Conservation (phyloP, 441 rosid species). For the Pelargonium citronellum region DNA sequence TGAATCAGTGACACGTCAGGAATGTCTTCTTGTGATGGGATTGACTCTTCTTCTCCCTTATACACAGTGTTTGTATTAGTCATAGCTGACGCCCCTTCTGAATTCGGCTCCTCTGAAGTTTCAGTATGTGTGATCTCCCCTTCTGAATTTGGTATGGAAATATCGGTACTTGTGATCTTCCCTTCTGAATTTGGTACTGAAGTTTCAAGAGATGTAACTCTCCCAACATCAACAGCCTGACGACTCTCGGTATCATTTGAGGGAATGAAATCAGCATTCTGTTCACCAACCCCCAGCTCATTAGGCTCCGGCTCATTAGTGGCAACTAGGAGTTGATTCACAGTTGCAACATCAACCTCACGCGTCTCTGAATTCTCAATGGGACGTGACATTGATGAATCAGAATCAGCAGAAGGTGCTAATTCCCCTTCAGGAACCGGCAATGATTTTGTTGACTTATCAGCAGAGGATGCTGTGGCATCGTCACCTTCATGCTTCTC, state of each 20-base stretch:
- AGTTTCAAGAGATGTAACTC: slow-evolving; percentile 23
- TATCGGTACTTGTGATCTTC: slow-evolving; percentile 30
- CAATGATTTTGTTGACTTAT: slow-evolving; percentile 23
- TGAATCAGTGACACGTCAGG: slow-evolving; percentile 44
- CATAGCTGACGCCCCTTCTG: slow-evolving; percentile 26
- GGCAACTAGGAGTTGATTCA: slow-evolving; percentile 32
- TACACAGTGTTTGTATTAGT: slow-evolving; percentile 29
- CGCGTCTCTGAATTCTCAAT: slow-evolving; percentile 31
- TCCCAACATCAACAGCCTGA: slow-evolving; percentile 26
- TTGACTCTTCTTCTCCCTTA: slow-evolving; percentile 33
- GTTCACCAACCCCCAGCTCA: slow-evolving; percentile 27
- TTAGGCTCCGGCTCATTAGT: slow-evolving; percentile 24
- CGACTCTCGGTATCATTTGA: slow-evolving; percentile 32
- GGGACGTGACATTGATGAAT: slow-evolving; percentile 30
- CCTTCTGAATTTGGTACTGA: slow-evolving; percentile 32
- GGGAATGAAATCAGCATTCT: slow-evolving; percentile 25
- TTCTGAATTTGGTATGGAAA: slow-evolving; percentile 25
- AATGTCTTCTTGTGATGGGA: slow-evolving; percentile 33
- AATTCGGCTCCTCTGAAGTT: too few relatives aligned
- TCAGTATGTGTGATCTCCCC: slow-evolving; percentile 33
- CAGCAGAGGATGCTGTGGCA: slow-evolving; percentile 33
- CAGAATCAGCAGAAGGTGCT: slow-evolving; percentile 31
- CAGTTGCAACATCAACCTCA: slow-evolving; percentile 31
- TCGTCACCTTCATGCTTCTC: slow-evolving; percentile 52
- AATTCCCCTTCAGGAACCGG: slow-evolving; percentile 39